Percentiles rank a stretch among this genome's conserved stretches.
These are phyloP conservation scores for Blastocystis sp. DNA, from an alignment of 352 stramenopile species.

Conservation along the genomic window DNA sequence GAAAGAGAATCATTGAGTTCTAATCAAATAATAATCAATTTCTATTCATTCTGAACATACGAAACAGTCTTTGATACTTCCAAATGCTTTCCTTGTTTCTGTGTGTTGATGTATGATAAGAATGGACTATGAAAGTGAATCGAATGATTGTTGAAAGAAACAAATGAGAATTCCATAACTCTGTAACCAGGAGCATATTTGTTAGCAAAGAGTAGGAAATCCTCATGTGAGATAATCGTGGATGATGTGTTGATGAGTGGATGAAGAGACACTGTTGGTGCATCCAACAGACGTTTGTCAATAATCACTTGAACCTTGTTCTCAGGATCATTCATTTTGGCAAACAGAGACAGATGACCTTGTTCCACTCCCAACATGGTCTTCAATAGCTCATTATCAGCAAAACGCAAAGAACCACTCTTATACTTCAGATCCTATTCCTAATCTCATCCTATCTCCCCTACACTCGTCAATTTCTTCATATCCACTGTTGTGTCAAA, in stretches of 20 bases:
- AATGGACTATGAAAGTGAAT: no score
- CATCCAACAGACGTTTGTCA: conserved; percentile 57
- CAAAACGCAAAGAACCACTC: conserved; percentile 59
- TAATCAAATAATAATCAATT: no score
- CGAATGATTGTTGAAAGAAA: not conserved
- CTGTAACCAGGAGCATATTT: conserved; percentile 25
- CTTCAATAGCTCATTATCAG: conserved; percentile 30
- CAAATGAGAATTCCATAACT: conserved; percentile 52
- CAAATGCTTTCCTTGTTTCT: no score
- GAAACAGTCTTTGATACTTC: no score
- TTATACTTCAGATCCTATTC: conserved; percentile 60
- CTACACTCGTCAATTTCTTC: conserved; percentile 54
- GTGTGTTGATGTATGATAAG: no score
- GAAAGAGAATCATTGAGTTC: conserved; percentile 4
- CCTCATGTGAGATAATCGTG: conserved; percentile 26
- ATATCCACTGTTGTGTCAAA: conserved; percentile 57
- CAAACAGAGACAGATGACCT: conserved; percentile 56
- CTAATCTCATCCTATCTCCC: not conserved
- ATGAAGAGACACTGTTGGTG: conserved; percentile 43
- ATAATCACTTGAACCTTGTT: conserved; percentile 60
- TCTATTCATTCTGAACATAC: no score
- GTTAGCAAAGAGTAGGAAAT: conserved; percentile 30
- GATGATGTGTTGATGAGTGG: conserved; percentile 54
- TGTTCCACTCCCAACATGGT: conserved; percentile 23
- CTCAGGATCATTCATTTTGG: conserved; percentile 36